Base-by-base conservation (phyloP, 1,284 basidiomycete species). In the Marasmius tenuissimus region DNA sequence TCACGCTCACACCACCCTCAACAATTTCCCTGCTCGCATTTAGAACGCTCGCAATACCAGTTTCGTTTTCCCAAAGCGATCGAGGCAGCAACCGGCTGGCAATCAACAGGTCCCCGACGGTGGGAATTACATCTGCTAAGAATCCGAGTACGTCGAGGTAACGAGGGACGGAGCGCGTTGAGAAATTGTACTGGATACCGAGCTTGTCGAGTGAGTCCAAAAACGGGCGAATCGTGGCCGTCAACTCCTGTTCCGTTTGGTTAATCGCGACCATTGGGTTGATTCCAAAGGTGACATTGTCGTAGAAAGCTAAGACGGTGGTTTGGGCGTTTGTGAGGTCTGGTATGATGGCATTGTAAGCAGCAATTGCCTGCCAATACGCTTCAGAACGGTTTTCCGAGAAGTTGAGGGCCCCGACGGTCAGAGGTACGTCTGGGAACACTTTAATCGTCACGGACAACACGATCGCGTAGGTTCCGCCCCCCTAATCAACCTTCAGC, bases 341-440 rank as follows among this genome's bases (percentile, higher is more conserved):
- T 39, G 59, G 61, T 20, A 63, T 64, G 27, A 38, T 61, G 11
- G 50, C 42, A 5, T 58, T 55, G 39, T 61, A 67, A 1, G 65
- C 63, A 8, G 57, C 56, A 50, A 67, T 57, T 12, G 58, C 65
- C 22, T 58, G 22, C 65, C 66, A 67, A 37, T 57, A 66, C 12
- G 49, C 56, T 8, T 65, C 66, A 6, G 62, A 16, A 14, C 57
- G 55, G 18, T 62, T 57, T 1, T 61, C 61, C 9, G 60, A 61
- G 58, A 65, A 67, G 38, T 56, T 49, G 20, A 65, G 12, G 2
- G 49, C 16, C 0, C 63, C 65, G 6, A 60, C 45, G 1, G 55
- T 63, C 1, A 65, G n/a, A n/a, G 65, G 67, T 11, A 57, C 33
- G 37, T 68, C 67, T 47, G 59, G 61, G 37, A 63, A 58, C 14